Evolutionary conservation across 1,139 yeast species (phyloP), one percentile per base, ranked within the genome.

Genomic region (Taphrina flavorubra): DNA sequence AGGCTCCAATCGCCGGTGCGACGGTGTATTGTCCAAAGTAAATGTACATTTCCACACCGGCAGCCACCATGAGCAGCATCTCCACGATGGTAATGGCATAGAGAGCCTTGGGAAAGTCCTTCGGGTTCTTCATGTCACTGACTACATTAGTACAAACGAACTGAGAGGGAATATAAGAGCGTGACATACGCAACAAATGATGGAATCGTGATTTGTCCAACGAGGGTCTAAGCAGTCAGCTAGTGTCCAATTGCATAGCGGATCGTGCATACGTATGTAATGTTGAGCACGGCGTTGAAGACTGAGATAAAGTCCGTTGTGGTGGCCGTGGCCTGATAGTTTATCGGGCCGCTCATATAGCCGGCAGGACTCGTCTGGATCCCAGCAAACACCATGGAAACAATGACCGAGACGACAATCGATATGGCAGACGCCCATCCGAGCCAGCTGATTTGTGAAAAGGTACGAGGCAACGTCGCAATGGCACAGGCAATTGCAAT

Each of bases 131-230:
- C 88, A 86, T 86, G 74, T 86, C 87, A 20, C 85, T 79, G 18
- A 3, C 1, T 1, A 25, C 31, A 25, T 25, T 25, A 25, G 31
- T 25, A 25, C 31, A 4, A 25, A 25, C 31, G n/a, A 25, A 4
- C 31, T 25, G 31, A 25, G 49, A 1, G 2, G 36, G 2, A 2
- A 1, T 11, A 6, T 6, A 3, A 10, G 25, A 6, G 13, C 11
- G 3, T 2, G 36, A 37, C 49, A n/a, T 39, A 20, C 60, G 55
- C 61, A 71, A 86, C 85, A 75, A 86, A 85, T 16, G 87, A 84
- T 0, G 88, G 88, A 72, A 85, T 85, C 1, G 86, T 84, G 74
- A 85, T 83, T 76, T 86, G 88, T 3, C 88, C 89, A 42, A 85
- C 88, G 76, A 86, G 85, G 0, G 88, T 58, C 57, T 53, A 18